Conservation (phyloP, 768 basidiomycete genomes). For the Artomyces pyxidatus region DNA sequence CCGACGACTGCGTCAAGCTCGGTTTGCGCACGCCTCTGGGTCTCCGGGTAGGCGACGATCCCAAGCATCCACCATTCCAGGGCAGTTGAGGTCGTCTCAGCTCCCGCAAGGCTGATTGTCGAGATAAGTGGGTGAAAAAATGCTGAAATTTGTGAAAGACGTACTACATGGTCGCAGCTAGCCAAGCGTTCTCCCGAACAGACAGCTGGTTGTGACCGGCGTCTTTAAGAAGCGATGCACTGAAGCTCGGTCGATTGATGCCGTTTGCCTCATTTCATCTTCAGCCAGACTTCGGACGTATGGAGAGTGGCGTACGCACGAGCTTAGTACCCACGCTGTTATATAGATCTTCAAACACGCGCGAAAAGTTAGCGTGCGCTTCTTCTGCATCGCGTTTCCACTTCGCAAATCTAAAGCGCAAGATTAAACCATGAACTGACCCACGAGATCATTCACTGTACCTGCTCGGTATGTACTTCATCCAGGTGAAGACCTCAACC, state of each 20-base stretch:
- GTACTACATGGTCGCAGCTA: conserved; percentile 13
- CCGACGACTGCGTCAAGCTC: conserved; percentile 16
- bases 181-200: conserved; percentile 10
- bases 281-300: not conserved
- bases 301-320: not conserved
- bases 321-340: no score
- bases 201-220: not conserved
- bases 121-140: not conserved
- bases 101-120: conserved; percentile 4
- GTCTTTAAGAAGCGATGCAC: conserved; percentile 5
- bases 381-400: conserved; percentile 18
- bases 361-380: not conserved
- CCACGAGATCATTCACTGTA: no score
- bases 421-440: no score
- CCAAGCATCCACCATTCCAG: conserved; percentile 10
- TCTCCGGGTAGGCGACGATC: conserved; percentile 14
- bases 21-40: conserved; percentile 11
- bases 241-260: conserved; percentile 1
- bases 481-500: conserved; percentile 18
- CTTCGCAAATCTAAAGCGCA: conserved; percentile 10
- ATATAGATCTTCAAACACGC: conserved; percentile 13
- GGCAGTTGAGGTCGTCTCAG: not conserved
- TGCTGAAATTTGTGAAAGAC: not conserved
- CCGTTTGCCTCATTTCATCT: conserved; percentile 1
- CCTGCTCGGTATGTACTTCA: conserved; percentile 11